Evolutionary conservation across 495 filamentous ascomycete genomes (phyloP).

Genomic region (Neurospora sp.): DNA sequence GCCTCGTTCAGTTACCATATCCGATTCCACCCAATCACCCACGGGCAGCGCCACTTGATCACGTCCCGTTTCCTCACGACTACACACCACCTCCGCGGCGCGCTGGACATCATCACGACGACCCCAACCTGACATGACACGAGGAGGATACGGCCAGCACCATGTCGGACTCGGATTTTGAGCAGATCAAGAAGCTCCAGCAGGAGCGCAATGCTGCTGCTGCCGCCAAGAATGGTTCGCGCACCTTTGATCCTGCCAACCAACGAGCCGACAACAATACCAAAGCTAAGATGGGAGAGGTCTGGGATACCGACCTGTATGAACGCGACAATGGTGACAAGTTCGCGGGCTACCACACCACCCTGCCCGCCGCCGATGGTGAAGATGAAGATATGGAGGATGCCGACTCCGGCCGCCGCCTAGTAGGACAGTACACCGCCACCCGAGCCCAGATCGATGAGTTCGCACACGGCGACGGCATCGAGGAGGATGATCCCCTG

Average conservation of each 20-base stretch:
- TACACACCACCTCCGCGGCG: not conserved
- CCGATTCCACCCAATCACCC: not conserved
- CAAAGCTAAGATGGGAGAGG: slow-evolving; percentile 91
- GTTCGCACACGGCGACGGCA: slow-evolving; percentile 73
- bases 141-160: slow-evolving; percentile 10
- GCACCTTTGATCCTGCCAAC: slow-evolving; percentile 73
- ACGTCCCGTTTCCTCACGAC: not conserved
- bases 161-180: slow-evolving; percentile 69
- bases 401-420: slow-evolving; percentile 58
- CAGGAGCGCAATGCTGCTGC: slow-evolving; percentile 85
- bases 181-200: slow-evolving; percentile 71
- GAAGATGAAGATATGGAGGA: slow-evolving; percentile 81
- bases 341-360: slow-evolving; percentile 83
- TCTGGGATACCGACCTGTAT: slow-evolving; percentile 89
- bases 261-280: slow-evolving; percentile 85
- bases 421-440: slow-evolving; percentile 96
- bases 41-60: not conserved
- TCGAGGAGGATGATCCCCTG: slow-evolving; percentile 87
- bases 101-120: not conserved
- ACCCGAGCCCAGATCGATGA: slow-evolving; percentile 86
- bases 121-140: not conserved
- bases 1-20: not conserved
- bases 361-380: slow-evolving; percentile 71
- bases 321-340: slow-evolving; percentile 64
- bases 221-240: slow-evolving; percentile 74